These are phyloP conservation scores for Rubroboletus satanas DNA, from an alignment of 768 basidiomycete species.

Conservation along the genomic window DNA sequence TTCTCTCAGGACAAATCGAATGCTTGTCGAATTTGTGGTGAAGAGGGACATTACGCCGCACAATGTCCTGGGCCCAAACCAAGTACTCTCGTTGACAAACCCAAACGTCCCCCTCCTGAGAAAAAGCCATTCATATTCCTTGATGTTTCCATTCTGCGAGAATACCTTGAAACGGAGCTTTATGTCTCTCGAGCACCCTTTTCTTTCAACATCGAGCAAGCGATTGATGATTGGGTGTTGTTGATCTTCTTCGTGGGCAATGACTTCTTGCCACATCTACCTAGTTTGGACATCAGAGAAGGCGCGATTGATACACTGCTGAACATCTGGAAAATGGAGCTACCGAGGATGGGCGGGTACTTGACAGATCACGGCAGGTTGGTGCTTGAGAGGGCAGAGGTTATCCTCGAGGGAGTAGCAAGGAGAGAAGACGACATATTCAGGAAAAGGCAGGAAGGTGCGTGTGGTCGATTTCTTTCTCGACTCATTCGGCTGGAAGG, in stretches of 20 bases:
- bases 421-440: constrained; percentile 95
- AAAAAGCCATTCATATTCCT: constrained; percentile 98
- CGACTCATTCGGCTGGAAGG: neutral
- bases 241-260: constrained; percentile 99
- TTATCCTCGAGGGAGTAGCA: constrained; percentile 96
- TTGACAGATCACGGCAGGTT: constrained; percentile 89
- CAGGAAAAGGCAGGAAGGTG: constrained; percentile 85
- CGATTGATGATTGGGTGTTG: constrained; percentile 99
- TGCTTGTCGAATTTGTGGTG: constrained; percentile 89
- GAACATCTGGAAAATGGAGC: constrained; percentile 91
- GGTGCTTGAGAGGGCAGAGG: constrained; percentile 80
- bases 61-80: constrained; percentile 84
- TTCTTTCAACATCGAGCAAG: constrained; percentile 90
- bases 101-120: constrained; percentile 50
- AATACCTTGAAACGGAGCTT: constrained; percentile 96
- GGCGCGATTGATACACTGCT: constrained; percentile 97
- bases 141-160: constrained; percentile 91
- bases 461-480: constrained; percentile 33
- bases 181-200: constrained; percentile 74
- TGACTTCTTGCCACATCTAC: constrained; percentile 95
- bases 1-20: constrained; percentile 79
- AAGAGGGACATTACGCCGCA: constrained; percentile 92
- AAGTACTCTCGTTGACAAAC: constrained; percentile 42
- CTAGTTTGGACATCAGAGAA: constrained; percentile 97
- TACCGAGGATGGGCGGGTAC: constrained; percentile 97